These are phyloP conservation scores for Nannochloropsis gaditana DNA, from an alignment of 108 stramenopile species.

Conservation along the genomic window DNA sequence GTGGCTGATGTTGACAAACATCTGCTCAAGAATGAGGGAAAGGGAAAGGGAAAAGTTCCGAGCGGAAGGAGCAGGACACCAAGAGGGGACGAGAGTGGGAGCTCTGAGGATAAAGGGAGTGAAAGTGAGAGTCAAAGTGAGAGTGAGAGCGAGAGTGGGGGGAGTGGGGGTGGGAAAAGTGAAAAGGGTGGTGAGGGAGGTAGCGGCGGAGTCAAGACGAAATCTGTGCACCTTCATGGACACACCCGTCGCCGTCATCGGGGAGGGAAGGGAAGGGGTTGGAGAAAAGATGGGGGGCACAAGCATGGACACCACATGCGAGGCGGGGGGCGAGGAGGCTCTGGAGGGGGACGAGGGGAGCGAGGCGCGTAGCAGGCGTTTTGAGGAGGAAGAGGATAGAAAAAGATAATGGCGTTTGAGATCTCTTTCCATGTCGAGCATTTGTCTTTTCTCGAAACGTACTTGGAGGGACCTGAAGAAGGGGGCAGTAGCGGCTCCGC, in stretches of 20 bases:
- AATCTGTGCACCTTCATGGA: not conserved
- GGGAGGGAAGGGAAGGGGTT: not conserved
- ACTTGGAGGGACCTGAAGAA: too few relatives aligned
- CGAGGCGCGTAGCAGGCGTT: not conserved
- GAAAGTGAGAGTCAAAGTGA: not conserved
- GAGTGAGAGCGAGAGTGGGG: not conserved
- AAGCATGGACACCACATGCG: not conserved
- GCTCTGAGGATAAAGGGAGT: not conserved
- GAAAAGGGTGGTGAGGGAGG: not conserved
- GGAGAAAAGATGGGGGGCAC: not conserved
- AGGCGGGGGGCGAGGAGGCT: not conserved
- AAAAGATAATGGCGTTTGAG: not conserved
- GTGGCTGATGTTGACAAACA: not conserved
- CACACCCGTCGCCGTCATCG: not conserved
- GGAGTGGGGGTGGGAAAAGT: not conserved
- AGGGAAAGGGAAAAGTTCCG: not conserved
- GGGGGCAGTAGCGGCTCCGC: too few relatives aligned
- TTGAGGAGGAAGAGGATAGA: not conserved
- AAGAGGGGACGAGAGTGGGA: not conserved
- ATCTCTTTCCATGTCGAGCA: not conserved
- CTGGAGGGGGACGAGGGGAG: not conserved
- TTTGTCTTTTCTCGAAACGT: not conserved
- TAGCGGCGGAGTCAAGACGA: not conserved
- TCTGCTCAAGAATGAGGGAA: not conserved
- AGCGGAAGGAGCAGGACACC: too few relatives aligned